Evolutionary conservation across 164 flowering plant species (phyloP), one percentile per base, ranked within the genome.

Genomic region (Magnolia sinica): DNA sequence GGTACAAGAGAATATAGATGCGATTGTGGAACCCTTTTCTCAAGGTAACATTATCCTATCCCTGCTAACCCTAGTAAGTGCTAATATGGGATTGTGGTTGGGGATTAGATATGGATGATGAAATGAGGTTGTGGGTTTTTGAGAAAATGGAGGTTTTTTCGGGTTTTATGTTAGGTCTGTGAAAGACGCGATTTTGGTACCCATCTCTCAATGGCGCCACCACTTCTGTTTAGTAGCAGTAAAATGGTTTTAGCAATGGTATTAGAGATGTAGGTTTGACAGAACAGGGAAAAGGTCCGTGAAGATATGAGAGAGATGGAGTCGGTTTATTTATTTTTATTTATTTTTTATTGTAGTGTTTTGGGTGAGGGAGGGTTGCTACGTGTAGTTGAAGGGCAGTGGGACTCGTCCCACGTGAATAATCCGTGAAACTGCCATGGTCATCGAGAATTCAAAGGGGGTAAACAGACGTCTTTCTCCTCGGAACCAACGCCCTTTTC

Each of bases 1-100:
- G 96, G 96, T 19, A 92, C 95, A 55, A 79, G 96, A 74, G 96
- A 93, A 73, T 92, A 91, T 75, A 78, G 92, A 83, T 92, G 98
- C 70, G 98, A 93, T 67, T 93, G 96, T 79, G 98, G 98, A 22
- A 92, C 96, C 75, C 92, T 92, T 68, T 94, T 94, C 91, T 94
- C 98, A 68, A 90, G 97, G 98, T 93, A 86, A 73, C 29, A 64
- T 55, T 11, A 31, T 66, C 11, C 5, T 19, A 63, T 45, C 9
- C 3, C 24, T 7, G 27, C 16, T 23, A 72, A 22, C 61, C 3
- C 61, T 55, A 55, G 8, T 11, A 8, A 45, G 51, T 10, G 70
- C 31, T 22, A 29, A 20, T 22, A 8, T 68, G 14, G 31, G 8
- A 13, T 68, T 68, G 4, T 70, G 22, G 45, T 37, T 49, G 22